These are phyloP conservation scores for Lentinula guzmanii DNA, from an alignment of 768 basidiomycete species.

Conservation along the genomic window DNA sequence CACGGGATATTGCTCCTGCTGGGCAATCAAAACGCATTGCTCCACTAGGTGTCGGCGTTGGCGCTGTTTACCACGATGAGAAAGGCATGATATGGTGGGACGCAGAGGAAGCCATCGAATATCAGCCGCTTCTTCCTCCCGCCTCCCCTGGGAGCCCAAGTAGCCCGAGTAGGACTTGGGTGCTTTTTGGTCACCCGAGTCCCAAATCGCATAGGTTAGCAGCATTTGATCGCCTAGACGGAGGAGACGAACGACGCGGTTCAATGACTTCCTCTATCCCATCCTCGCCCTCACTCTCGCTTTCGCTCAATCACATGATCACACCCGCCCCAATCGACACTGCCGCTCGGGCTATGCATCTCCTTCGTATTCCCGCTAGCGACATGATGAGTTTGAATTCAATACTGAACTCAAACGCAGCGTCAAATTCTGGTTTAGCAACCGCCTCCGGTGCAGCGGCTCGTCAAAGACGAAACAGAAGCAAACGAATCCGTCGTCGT, in stretches of 20 bases:
- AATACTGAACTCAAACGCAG: neutral
- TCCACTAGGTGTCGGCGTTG: neutral
- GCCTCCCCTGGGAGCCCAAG: neutral
- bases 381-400: neutral
- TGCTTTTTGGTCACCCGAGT: neutral
- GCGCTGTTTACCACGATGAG: constrained; percentile 1
- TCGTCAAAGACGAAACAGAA: neutral
- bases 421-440: neutral
- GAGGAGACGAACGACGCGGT: neutral
- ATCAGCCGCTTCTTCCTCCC: constrained; percentile 5
- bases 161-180: neutral
- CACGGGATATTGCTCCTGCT: neutral
- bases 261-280: neutral
- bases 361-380: neutral
- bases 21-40: neutral
- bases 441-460: neutral
- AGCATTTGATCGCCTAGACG: neutral
- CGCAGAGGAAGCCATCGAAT: constrained; percentile 5
- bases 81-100: constrained; percentile 5
- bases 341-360: neutral
- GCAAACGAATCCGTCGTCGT: constrained; percentile 6
- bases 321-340: neutral
- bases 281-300: neutral
- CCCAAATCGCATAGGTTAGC: neutral
- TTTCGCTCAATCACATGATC: neutral